Evolutionary conservation across 148 eudicot genomes (phyloP).

Genomic region (Rhododendron vialii): DNA sequence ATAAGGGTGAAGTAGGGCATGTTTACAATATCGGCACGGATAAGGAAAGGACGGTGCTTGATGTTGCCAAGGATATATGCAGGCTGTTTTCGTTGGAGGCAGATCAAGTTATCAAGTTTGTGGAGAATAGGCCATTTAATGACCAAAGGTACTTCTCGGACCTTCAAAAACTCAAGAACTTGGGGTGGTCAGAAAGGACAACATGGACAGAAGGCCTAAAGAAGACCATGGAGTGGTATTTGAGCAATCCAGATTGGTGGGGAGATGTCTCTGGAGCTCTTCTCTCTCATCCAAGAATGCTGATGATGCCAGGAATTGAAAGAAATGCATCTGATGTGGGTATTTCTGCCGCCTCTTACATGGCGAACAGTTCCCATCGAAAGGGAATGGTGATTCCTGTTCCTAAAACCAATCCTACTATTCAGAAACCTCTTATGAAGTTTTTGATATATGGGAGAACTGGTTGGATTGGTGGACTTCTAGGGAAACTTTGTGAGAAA

Average conservation of each 20-base stretch:
- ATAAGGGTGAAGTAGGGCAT: slow-evolving; percentile 18
- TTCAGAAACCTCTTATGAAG: slow-evolving; percentile 8
- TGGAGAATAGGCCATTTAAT: slow-evolving; percentile 22
- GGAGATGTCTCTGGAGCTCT: slow-evolving; percentile 22
- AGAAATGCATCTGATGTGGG: slow-evolving; percentile 2
- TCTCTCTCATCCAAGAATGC: slow-evolving; percentile 21
- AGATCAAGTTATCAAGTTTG: slow-evolving; percentile 11
- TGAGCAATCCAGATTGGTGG: slow-evolving; percentile 20
- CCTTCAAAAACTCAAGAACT: slow-evolving; percentile 17
- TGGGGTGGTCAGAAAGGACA: slow-evolving; percentile 21
- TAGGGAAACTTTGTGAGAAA: slow-evolving; percentile 24
- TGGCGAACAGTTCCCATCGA: not conserved
- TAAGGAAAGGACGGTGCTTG: slow-evolving; percentile 19
- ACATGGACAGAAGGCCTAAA: slow-evolving; percentile 17
- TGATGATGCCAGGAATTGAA: slow-evolving; percentile 17
- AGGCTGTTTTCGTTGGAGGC: slow-evolving; percentile 5
- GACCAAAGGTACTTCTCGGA: slow-evolving; percentile 23
- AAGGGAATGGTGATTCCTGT: slow-evolving; percentile 13
- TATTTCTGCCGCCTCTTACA: not conserved
- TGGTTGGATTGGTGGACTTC: slow-evolving; percentile 30
- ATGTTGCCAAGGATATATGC: slow-evolving; percentile 19
- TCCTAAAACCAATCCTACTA: slow-evolving; percentile 3
- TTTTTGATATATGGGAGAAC: slow-evolving; percentile 28
- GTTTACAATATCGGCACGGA: slow-evolving; percentile 22
- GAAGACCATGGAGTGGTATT: slow-evolving; percentile 21